These are phyloP conservation scores for Cicer bijugum DNA, from an alignment of 306 rosid genomes.

Conservation along the genomic window DNA sequence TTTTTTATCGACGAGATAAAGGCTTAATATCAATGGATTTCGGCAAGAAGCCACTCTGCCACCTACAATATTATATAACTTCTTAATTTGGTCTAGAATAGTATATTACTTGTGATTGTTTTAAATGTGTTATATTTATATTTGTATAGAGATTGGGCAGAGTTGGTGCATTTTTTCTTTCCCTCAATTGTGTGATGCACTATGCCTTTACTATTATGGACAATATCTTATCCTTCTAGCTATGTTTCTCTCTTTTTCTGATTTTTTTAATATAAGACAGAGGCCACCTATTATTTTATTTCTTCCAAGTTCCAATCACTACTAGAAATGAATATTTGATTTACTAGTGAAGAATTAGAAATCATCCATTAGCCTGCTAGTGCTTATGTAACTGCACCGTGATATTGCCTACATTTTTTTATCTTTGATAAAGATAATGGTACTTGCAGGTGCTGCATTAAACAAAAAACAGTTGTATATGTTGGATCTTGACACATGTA, in stretches of 20 bases:
- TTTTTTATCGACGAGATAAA: too few species aligned
- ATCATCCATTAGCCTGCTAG: neutral
- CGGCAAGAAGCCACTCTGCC: too few species aligned
- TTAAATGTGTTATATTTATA: too few species aligned
- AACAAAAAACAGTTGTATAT: neutral
- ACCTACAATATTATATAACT: too few species aligned
- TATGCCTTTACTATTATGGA: neutral
- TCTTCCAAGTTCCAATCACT: neutral
- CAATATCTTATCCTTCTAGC: neutral
- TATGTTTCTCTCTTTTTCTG: neutral
- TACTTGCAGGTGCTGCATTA: neutral
- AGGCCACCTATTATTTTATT: neutral
- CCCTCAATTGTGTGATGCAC: too few species aligned
- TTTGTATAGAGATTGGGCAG: neutral
- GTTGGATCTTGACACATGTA: conserved; percentile 19
- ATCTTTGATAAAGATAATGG: too few species aligned
- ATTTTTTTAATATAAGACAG: too few species aligned
- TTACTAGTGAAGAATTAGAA: neutral
- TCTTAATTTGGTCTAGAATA: too few species aligned
- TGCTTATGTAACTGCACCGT: too few species aligned
- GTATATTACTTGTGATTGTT: too few species aligned
- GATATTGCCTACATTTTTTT: too few species aligned
- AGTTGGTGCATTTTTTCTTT: neutral
- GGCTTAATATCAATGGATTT: too few species aligned
- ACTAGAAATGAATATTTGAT: neutral